A percentile compares a stretch with the other conserved stretches of the same genome.
phyloP scores from a whole-genome alignment of 1,139 yeast genomes.

The Nakaseomyces sp. region DNA sequence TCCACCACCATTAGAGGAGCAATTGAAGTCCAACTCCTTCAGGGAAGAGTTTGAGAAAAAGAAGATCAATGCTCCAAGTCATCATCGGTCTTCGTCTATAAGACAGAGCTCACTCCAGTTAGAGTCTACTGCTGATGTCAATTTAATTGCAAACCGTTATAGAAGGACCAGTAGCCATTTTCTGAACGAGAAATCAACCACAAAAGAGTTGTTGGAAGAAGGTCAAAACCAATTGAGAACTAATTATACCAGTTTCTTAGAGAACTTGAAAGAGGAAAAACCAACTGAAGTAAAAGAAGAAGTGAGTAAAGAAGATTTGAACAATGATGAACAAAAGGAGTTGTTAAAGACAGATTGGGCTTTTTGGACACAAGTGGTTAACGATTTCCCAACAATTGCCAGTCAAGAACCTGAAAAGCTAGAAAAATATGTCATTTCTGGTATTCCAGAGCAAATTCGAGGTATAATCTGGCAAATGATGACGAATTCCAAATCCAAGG shows the following conservation, averaged over 20 bases:
- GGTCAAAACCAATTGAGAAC: constrained; percentile 57
- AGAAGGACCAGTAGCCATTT: constrained; percentile 33
- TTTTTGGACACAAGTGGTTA: constrained; percentile 76
- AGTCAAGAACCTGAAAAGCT: constrained; percentile 51
- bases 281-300: constrained; percentile 15
- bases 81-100: constrained; percentile 9
- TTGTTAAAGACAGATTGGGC: constrained; percentile 64
- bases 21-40: constrained; percentile 24
- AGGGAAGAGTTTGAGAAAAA: constrained; percentile 16
- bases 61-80: constrained; percentile 4
- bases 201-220: constrained; percentile 43
- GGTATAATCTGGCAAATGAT: constrained; percentile 91
- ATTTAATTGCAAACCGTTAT: constrained; percentile 36
- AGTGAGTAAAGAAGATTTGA: constrained; percentile 13
- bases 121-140: constrained; percentile 33
- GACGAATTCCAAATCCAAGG: constrained; percentile 67
- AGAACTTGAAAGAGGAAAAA: constrained; percentile 25
- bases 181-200: constrained; percentile 30
- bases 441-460: constrained; percentile 77
- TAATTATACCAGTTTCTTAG: constrained; percentile 40
- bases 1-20: constrained; percentile 31
- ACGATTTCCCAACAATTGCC: constrained; percentile 63
- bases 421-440: constrained; percentile 53
- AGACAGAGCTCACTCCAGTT: constrained; percentile 13
- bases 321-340: constrained; percentile 17